phyloP scores from a whole-genome alignment of 2,329 filamentous ascomycete genomes.

The Calonectria pseudoturangicola region DNA sequence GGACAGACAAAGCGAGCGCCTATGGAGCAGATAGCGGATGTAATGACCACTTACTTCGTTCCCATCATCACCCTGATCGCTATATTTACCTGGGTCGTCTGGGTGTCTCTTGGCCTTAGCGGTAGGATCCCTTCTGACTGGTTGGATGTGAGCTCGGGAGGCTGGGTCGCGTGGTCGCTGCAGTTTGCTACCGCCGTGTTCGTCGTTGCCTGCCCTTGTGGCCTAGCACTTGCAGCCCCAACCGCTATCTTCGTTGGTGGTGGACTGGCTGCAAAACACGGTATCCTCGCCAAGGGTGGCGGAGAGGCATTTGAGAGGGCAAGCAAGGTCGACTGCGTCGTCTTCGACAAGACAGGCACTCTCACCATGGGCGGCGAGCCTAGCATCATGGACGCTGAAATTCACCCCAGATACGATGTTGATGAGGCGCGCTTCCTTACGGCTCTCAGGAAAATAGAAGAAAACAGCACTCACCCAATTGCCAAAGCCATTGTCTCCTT shows the following conservation, averaged over 20 bases:
- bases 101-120: slow-evolving; percentile 79
- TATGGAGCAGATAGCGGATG: slow-evolving; percentile 83
- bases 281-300: slow-evolving; percentile 88
- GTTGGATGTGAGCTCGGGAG: slow-evolving; percentile 72
- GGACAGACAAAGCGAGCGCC: slow-evolving; percentile 85
- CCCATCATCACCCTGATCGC: slow-evolving; percentile 82
- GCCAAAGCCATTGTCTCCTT: slow-evolving; percentile 81
- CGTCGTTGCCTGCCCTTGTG: slow-evolving; percentile 90
- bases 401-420: slow-evolving; percentile 60
- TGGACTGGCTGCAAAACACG: slow-evolving; percentile 85
- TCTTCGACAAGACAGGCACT: slow-evolving; percentile 94
- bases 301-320: slow-evolving; percentile 92
- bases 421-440: slow-evolving; percentile 62
- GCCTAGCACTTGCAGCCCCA: slow-evolving; percentile 88
- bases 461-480: slow-evolving; percentile 84
- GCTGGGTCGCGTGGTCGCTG: slow-evolving; percentile 83
- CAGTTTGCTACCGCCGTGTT: slow-evolving; percentile 91
- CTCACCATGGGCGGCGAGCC: slow-evolving; percentile 84
- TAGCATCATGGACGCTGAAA: slow-evolving; percentile 74
- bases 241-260: slow-evolving; percentile 90
- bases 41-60: slow-evolving; percentile 85
- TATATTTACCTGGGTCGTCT: slow-evolving; percentile 81
- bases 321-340: slow-evolving; percentile 84
- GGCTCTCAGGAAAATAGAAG: slow-evolving; percentile 77
- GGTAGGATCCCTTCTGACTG: slow-evolving; percentile 71